Evolutionary conservation across 805 yeast genomes (phyloP), one percentile per base, ranked within the genome.

Genomic region (Saturnispora gosingensis): DNA sequence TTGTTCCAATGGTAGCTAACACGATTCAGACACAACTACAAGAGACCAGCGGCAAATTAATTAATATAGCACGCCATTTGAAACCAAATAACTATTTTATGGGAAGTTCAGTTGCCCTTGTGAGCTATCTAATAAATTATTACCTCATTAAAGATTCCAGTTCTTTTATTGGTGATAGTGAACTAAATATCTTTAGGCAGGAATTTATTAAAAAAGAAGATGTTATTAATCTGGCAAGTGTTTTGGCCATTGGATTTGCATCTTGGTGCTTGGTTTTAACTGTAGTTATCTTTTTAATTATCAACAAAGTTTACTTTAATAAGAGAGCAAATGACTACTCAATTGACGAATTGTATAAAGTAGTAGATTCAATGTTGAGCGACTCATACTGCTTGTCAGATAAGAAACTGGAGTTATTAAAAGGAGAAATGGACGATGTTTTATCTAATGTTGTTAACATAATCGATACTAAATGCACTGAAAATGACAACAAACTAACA

Each of bases 311-410:
- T 9, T 38, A 18, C 10, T 36, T 50, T 6, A 36, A 4, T 3
- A 38, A 38, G 8, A 38, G 18, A 13, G 6, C 15, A 6, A 30
- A 22, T 15, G n/a, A 38, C n/a, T 43, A 44, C 25, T 43, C 39
- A 15, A 22, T 50, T 4, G 42, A 52, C 5, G 22, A 50, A 22
- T 36, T 46, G 2, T 53, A 56, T 48, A 20, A n/a, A 15, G 58
- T 56, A 8, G 53, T 56, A 13, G 56, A 56, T 24, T 48, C 53
- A 4, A 50, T 56, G 5, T 30, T 56, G 11, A 24, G 20, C 9
- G 58, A 56, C 10, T 25, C 48, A 18, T 50, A 48, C 43, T 18
- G 42, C 1, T 18, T 24, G 8, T 18, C 24, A 7, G 9, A 42
- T 22, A 38, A 51, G 20, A 40, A 51, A 18, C 8, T 53, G 3